A percentile compares a stretch with the other conserved stretches of the same genome.
These are phyloP conservation scores for Nadsonia commutata DNA, from an alignment of 1,139 yeast species.

Conservation along the genomic window DNA sequence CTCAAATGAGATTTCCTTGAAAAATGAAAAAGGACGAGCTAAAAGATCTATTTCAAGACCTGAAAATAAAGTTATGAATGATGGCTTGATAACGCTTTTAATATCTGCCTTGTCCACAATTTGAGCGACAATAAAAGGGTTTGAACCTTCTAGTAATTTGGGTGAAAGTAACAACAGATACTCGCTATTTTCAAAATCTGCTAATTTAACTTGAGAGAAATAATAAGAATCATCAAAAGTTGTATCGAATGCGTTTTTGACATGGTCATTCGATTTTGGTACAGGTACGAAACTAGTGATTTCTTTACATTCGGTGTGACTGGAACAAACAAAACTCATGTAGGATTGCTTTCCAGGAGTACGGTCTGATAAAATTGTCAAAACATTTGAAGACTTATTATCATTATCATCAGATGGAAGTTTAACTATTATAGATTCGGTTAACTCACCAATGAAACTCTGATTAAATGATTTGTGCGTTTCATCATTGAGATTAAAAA, in stretches of 20 bases:
- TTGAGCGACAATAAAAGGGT: neutral
- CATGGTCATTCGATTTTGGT: neutral
- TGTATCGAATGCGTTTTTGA: neutral
- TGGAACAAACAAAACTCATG: neutral
- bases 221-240: neutral
- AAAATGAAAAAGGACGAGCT: constrained; percentile 4
- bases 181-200: neutral
- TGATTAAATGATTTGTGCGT: neutral
- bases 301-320: neutral
- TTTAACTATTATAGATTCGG: constrained; percentile 2
- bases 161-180: neutral
- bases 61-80: neutral
- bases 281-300: neutral
- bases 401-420: constrained; percentile 1
- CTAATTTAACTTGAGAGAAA: neutral
- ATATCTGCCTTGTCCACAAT: neutral
- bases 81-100: neutral
- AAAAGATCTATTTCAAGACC: neutral
- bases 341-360: neutral
- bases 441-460: neutral
- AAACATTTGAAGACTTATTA: constrained; percentile 2
- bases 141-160: constrained; percentile 1
- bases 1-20: constrained; percentile 8
- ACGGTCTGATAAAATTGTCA: constrained; percentile 1
- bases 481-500: constrained; percentile 3